Percentiles rank a stretch among this genome's conserved stretches.
Evolutionary conservation across 176 grass and related monocot species (phyloP).

Genomic region (Poa annua): DNA sequence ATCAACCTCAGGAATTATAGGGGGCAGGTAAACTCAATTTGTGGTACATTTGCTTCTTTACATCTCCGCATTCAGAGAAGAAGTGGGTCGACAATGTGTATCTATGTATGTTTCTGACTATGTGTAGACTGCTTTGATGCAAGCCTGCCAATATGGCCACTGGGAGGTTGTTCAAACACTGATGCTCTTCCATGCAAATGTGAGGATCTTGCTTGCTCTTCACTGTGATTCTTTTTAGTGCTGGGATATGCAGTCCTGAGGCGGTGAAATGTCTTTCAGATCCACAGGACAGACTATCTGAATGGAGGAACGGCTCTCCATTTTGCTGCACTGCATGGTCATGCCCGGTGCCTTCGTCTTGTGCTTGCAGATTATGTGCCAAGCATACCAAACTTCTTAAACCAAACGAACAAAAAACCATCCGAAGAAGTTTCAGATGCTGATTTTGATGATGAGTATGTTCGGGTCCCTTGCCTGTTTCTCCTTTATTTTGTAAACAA

Average conservation of each 20-base stretch:
- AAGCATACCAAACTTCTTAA: slow-evolving; percentile 62
- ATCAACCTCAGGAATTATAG: slow-evolving; percentile 90
- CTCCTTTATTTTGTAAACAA: neutral
- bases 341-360: slow-evolving; percentile 84
- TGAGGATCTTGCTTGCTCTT: slow-evolving; percentile 39
- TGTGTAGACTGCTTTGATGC: slow-evolving; percentile 94
- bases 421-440: slow-evolving; percentile 54
- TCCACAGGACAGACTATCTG: slow-evolving; percentile 88
- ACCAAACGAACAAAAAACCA: slow-evolving; percentile 47
- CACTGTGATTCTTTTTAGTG: neutral
- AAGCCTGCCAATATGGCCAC: slow-evolving; percentile 94
- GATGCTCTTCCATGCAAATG: slow-evolving; percentile 93
- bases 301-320: slow-evolving; percentile 89
- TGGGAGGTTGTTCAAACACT: slow-evolving; percentile 98
- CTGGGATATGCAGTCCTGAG: slow-evolving; percentile 23
- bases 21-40: slow-evolving; percentile 63
- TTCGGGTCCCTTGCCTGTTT: slow-evolving; percentile 13
- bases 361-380: slow-evolving; percentile 85
- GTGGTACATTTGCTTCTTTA: neutral
- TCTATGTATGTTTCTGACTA: slow-evolving; percentile 16
- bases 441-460: slow-evolving; percentile 72
- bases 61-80: neutral
- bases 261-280: slow-evolving; percentile 37
- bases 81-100: neutral
- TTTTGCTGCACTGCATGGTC: slow-evolving; percentile 81